Evolutionary conservation across 148 eudicot species (phyloP), one percentile per base, ranked within the genome.

Genomic region (Rhododendron kiyosumense): DNA sequence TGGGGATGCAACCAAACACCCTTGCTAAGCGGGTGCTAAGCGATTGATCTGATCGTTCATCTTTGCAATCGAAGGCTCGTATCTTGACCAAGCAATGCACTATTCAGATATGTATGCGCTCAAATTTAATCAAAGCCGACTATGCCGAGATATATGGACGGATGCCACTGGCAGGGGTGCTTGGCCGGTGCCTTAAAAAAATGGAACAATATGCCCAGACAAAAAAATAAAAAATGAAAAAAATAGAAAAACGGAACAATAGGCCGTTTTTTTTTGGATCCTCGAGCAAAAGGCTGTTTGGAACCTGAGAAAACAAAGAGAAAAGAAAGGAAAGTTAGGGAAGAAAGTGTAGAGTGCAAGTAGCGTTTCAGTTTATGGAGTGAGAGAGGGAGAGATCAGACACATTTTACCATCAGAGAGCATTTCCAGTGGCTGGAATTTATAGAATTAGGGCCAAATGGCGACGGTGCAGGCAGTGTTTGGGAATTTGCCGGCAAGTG

Each of bases 401-500:
- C 38, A 30, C 30, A 20, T 71, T 54, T 5, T 26, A 32, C 77
- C 24, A 36, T 17, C 78, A 18, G 46, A 75, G 46, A 36, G 46
- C 45, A 18, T 75, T 36, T 15, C 11, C 77, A 4, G 78, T 38
- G 46, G 46, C 5, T 20, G n/a, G 46, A 14, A 18, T 20, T 34
- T 18, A 7, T 54, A 5, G 59, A n/a, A 71, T 13, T 71, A 69
- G 24, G 30, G 78, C 41, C 38, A 43, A 89, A 91, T 88, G 90
- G 89, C 94, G 84, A 85, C 93, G 52, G 84, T 85, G 51, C 87
- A 90, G 88, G 93, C 92, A 76, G 91, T 89, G 84, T 59, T 87
- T 86, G 95, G 96, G 77, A 92, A 89, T 85, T 81, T 96, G 65
- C 86, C 95, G 78, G 92, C 82, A 26, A 46, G 86, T 5, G 96